Percentiles rank a stretch among this genome's conserved stretches.
Evolutionary conservation across 345 rosid genomes (phyloP).

Genomic region (Aquilaria yunnanensis): DNA sequence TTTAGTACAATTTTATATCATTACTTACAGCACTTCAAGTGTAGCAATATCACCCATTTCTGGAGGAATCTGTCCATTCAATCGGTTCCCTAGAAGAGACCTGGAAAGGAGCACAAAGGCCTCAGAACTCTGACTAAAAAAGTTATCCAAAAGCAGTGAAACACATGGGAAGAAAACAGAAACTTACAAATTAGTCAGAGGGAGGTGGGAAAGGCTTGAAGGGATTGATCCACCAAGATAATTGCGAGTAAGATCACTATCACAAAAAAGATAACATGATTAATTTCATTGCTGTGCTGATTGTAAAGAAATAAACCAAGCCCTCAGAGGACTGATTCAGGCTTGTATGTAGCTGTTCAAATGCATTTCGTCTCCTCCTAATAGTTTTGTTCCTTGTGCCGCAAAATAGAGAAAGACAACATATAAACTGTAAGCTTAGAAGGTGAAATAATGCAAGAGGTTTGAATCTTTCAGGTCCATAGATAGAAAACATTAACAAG

Average conservation of each 20-base stretch:
- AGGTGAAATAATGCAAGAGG: neutral
- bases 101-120: conserved; percentile 25
- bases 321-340: too few relatives aligned
- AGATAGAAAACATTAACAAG: too few relatives aligned
- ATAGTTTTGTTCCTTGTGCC: conserved; percentile 7
- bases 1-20: neutral
- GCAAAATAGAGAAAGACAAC: neutral
- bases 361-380: too few relatives aligned
- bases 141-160: neutral
- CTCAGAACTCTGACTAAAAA: neutral
- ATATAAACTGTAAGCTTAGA: neutral
- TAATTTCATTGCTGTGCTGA: too few relatives aligned
- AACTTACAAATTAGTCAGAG: conserved; percentile 50
- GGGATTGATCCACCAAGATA: conserved; percentile 71
- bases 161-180: conserved; percentile 5
- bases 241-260: conserved; percentile 76
- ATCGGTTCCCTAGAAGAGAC: conserved; percentile 53
- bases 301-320: too few relatives aligned
- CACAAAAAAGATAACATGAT: too few relatives aligned
- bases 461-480: too few relatives aligned
- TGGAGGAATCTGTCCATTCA: conserved; percentile 55
- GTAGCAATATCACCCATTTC: conserved; percentile 52
- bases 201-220: conserved; percentile 37
- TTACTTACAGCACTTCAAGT: conserved; percentile 54
- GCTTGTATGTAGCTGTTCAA: too few relatives aligned